Percentiles rank a stretch among this genome's conserved stretches.
These are phyloP conservation scores for Pestalotiopsis fici DNA, from an alignment of 2,329 filamentous ascomycete genomes.

Conservation along the genomic window DNA sequence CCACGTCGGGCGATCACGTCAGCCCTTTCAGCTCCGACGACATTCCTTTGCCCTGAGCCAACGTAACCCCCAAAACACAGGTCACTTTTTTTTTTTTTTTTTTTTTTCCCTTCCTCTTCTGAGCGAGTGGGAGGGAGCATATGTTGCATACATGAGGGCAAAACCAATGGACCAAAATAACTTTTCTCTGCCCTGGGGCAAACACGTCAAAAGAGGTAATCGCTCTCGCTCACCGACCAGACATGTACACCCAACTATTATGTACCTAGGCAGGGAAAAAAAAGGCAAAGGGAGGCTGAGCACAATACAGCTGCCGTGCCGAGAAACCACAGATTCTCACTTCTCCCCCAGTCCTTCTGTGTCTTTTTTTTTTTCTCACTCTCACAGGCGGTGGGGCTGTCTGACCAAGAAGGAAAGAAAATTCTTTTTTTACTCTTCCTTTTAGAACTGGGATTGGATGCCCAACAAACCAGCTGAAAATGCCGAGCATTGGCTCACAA, in stretches of 20 bases:
- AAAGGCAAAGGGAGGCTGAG: neutral
- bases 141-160: no score
- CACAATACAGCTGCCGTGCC: neutral
- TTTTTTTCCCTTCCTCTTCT: no score
- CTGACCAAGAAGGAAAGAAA: neutral
- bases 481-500: neutral
- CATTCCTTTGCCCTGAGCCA: neutral
- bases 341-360: no score
- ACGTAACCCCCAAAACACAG: neutral
- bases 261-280: no score
- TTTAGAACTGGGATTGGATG: neutral
- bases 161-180: neutral
- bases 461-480: neutral
- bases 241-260: no score
- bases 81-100: neutral
- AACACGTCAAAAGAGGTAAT: neutral
- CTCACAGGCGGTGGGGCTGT: neutral
- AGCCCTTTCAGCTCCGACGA: conserved; percentile 7
- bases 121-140: neutral
- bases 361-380: neutral
- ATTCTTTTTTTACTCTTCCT: neutral
- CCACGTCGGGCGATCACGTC: conserved; percentile 4
- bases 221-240: neutral
- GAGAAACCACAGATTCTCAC: neutral
- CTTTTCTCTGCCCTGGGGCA: neutral